phyloP scores from a whole-genome alignment of 768 basidiomycete genomes.

The Psilocybe cubensis region DNA sequence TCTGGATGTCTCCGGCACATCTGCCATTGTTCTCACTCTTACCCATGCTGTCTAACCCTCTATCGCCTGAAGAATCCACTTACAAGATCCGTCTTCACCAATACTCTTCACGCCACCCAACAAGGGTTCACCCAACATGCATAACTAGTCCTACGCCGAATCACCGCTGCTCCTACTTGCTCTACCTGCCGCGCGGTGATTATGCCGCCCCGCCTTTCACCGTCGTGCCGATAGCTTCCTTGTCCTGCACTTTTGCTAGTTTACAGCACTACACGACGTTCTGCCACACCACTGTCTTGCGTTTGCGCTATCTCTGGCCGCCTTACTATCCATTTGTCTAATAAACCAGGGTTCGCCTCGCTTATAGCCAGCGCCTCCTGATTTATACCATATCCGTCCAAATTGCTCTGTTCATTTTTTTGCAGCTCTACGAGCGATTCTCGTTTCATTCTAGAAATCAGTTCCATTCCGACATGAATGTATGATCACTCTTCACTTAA shows the following conservation, averaged over 20 bases:
- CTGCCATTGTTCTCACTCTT: not conserved
- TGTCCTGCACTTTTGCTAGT: not conserved
- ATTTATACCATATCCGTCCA: not conserved
- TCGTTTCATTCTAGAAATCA: too few species aligned
- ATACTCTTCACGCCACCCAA: not conserved
- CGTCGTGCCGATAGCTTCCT: not conserved
- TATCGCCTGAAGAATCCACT: too few species aligned
- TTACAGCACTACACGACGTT: not conserved
- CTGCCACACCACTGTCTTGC: not conserved
- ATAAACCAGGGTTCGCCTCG: not conserved
- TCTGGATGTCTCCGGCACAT: not conserved
- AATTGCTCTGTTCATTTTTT: not conserved
- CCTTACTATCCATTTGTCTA: not conserved
- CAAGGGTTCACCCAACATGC: not conserved
- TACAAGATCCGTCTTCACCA: too few species aligned
- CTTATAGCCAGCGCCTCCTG: not conserved
- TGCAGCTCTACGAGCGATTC: too few species aligned
- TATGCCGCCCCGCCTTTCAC: not conserved
- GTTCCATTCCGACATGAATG: too few species aligned
- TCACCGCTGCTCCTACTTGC: too few species aligned
- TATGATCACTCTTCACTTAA: too few species aligned
- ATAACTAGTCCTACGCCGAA: too few species aligned
- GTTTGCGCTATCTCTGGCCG: not conserved
- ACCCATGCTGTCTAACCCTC: not conserved
- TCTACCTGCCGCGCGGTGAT: not conserved